phyloP scores from a whole-genome alignment of 2,329 filamentous ascomycete species.

The Monosporascus sp. region DNA sequence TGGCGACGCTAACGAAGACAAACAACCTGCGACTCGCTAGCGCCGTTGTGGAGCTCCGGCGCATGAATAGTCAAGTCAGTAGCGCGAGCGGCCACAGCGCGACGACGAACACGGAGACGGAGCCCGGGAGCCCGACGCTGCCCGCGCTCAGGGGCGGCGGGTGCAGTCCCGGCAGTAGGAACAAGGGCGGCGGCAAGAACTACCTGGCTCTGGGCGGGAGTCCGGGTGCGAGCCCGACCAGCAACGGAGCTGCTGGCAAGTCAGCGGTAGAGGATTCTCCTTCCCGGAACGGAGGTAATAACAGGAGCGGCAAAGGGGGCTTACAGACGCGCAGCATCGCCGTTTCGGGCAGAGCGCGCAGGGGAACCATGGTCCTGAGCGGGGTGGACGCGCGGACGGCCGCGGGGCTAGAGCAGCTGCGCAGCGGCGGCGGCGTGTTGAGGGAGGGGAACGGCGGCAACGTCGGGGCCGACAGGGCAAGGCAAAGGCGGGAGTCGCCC shows the following conservation, averaged over 20 bases:
- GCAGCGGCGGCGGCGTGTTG: conserved; percentile 10
- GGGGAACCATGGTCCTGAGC: conserved; percentile 15
- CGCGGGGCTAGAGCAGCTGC: conserved; percentile 12
- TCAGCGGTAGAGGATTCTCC: background rate
- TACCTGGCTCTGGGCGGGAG: conserved; percentile 40
- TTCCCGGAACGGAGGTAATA: background rate
- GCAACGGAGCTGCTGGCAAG: background rate
- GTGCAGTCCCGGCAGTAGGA: conserved; percentile 30
- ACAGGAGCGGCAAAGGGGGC: background rate
- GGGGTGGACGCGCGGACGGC: conserved; percentile 9
- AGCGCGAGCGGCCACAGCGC: conserved; percentile 37
- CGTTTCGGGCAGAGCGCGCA: conserved; percentile 5
- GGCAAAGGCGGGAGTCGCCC: background rate
- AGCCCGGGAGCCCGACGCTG: conserved; percentile 34
- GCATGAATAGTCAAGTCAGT: conserved; percentile 52
- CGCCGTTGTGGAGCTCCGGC: conserved; percentile 47
- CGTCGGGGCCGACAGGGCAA: background rate
- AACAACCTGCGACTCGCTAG: conserved; percentile 28
- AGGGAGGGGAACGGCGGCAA: background rate
- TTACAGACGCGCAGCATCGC: background rate
- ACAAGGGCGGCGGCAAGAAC: conserved; percentile 34
- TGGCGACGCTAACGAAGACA: background rate
- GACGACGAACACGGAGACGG: conserved; percentile 6
- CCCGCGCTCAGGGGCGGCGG: conserved; percentile 33
- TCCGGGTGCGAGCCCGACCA: background rate